Percentiles rank a stretch among this genome's conserved stretches.
These are phyloP conservation scores for Tricholoma sp. DNA, from an alignment of 768 basidiomycete genomes.

Conservation along the genomic window DNA sequence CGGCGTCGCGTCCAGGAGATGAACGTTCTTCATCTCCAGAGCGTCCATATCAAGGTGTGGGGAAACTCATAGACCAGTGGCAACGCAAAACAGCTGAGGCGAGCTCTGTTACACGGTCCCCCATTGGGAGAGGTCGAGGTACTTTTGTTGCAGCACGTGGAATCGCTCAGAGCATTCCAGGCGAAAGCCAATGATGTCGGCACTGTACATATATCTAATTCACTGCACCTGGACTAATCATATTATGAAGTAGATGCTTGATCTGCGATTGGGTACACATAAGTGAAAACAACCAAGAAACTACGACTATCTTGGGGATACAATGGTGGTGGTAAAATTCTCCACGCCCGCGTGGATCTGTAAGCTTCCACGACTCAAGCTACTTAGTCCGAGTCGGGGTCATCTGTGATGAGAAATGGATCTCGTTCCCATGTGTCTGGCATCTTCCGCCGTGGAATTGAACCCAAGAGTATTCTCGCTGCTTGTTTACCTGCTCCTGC, in stretches of 20 bases:
- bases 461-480: conserved; percentile 39
- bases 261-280: too few species aligned
- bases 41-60: conserved; percentile 76
- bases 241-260: background rate
- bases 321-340: conserved; percentile 7
- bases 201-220: conserved; percentile 2
- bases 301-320: background rate
- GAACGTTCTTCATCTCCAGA: conserved; percentile 65
- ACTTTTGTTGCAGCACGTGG: conserved; percentile 36
- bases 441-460: background rate
- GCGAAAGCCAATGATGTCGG: conserved; percentile 1
- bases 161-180: conserved; percentile 18
- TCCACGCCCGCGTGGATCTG: background rate
- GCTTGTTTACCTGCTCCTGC: conserved; percentile 45
- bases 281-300: background rate
- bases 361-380: too few species aligned
- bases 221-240: conserved; percentile 4
- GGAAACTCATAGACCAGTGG: conserved; percentile 85
- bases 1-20: conserved; percentile 11
- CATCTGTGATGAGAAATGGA: conserved; percentile 17
- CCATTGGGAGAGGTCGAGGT: conserved; percentile 28
- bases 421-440: conserved; percentile 1
- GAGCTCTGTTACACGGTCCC: conserved; percentile 30
- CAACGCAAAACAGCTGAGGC: conserved; percentile 71
- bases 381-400: conserved; percentile 24